A percentile compares a stretch with the other conserved stretches of the same genome.
These are phyloP conservation scores for Lactifluus subvellereus DNA, from an alignment of 768 basidiomycete genomes.

Conservation along the genomic window DNA sequence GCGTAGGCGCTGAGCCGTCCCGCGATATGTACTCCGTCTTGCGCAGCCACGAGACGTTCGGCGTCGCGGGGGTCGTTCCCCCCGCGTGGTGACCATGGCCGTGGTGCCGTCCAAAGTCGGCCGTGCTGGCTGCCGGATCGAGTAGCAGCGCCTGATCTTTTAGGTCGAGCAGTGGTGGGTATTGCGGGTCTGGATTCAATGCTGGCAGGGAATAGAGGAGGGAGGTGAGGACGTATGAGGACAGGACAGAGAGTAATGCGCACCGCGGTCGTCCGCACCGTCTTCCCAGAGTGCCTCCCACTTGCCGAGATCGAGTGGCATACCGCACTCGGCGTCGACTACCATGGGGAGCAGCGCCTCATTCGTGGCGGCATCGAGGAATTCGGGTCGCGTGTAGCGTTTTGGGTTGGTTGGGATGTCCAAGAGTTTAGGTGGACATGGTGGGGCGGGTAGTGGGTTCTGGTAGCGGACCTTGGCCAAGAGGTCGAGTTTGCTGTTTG, in stretches of 20 bases:
- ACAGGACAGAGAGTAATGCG: neutral
- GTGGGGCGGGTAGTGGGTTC: constrained; percentile 91
- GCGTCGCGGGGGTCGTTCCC: constrained; percentile 42
- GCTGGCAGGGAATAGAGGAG: constrained; percentile 27
- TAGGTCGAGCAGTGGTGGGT: constrained; percentile 59
- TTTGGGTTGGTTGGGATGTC: constrained; percentile 86
- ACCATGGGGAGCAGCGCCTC: constrained; percentile 90
- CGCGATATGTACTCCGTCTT: constrained; percentile 87
- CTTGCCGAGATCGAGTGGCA: constrained; percentile 85
- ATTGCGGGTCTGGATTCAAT: constrained; percentile 61
- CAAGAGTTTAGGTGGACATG: constrained; percentile 94
- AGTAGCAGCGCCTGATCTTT: constrained; percentile 71
- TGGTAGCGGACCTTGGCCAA: constrained; percentile 89
- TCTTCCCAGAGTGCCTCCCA: constrained; percentile 85
- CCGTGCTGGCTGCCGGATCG: constrained; percentile 48
- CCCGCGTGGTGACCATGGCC: constrained; percentile 33
- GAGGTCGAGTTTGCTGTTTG: constrained; percentile 74
- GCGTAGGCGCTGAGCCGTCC: constrained; percentile 43
- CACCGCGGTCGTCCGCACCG: constrained; percentile 63
- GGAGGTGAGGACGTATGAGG: constrained; percentile 2
- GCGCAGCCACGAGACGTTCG: constrained; percentile 83
- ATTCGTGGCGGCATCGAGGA: constrained; percentile 71
- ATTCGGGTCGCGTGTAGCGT: constrained; percentile 83
- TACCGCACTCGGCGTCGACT: constrained; percentile 92
- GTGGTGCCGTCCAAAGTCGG: constrained; percentile 38